phyloP scores from a whole-genome alignment of 768 basidiomycete genomes.

The Lenzites betulinus region DNA sequence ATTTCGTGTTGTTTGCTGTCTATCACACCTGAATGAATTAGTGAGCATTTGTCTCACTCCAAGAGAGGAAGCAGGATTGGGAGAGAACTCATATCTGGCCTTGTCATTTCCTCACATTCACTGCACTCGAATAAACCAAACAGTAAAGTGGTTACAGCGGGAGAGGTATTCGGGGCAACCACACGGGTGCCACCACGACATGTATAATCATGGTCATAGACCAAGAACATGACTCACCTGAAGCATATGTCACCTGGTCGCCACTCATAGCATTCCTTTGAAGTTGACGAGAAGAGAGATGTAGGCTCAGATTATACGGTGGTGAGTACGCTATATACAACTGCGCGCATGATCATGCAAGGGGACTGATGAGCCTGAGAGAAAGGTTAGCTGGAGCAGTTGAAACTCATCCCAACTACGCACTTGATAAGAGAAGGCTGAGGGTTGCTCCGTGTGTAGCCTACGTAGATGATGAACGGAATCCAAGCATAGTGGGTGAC shows the following conservation, averaged over 20 bases:
- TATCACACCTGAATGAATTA: no score
- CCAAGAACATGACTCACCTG: slow-evolving; percentile 16
- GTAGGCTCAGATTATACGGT: slow-evolving; percentile 18
- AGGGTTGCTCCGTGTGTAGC: slow-evolving; percentile 89
- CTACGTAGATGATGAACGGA: slow-evolving; percentile 94
- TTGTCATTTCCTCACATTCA: slow-evolving; percentile 65
- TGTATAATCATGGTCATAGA: slow-evolving; percentile 54
- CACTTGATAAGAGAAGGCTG: slow-evolving; percentile 96
- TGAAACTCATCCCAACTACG: slow-evolving; percentile 35
- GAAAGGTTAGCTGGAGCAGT: neutral
- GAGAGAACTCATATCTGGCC: slow-evolving; percentile 81
- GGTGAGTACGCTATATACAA: slow-evolving; percentile 23
- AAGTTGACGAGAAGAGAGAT: neutral
- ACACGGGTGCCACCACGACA: slow-evolving; percentile 61
- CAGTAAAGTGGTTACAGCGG: slow-evolving; percentile 48
- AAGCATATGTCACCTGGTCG: neutral
- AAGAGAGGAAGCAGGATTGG: slow-evolving; percentile 21
- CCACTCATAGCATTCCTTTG: neutral
- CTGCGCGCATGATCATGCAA: slow-evolving; percentile 61
- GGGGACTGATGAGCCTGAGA: slow-evolving; percentile 85
- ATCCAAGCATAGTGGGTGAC: slow-evolving; percentile 96
- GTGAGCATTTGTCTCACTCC: neutral
- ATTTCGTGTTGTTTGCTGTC: slow-evolving; percentile 1
- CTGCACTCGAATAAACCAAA: slow-evolving; percentile 48
- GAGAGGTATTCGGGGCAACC: slow-evolving; percentile 23